These are phyloP conservation scores for Metschnikowia shivogae DNA, from an alignment of 805 yeast genomes.

Conservation along the genomic window DNA sequence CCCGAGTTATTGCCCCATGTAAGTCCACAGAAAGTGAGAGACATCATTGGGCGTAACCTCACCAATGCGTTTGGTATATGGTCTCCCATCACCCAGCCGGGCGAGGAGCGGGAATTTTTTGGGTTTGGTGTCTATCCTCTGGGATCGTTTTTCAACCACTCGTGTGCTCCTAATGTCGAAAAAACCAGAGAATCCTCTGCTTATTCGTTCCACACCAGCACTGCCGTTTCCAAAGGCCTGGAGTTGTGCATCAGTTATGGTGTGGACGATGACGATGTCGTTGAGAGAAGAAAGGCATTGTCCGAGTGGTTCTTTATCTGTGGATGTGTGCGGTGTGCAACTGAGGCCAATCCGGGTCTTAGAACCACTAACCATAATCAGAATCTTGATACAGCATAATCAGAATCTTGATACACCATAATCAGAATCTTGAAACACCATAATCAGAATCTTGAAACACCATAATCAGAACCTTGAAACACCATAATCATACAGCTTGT, in stretches of 20 bases:
- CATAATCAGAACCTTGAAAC: too few relatives aligned
- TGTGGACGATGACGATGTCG: constrained; percentile 39
- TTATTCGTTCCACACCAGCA: constrained; percentile 35
- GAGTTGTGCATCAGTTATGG: constrained; percentile 63
- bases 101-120: constrained; percentile 49
- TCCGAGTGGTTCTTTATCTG: constrained; percentile 60
- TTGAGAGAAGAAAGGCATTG: constrained; percentile 40
- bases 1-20: constrained; percentile 30
- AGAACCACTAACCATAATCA: too few relatives aligned
- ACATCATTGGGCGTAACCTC: constrained; percentile 53
- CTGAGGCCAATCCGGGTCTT: not conserved
- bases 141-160: constrained; percentile 66
- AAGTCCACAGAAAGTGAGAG: constrained; percentile 38
- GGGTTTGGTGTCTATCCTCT: constrained; percentile 60
- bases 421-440: too few relatives aligned
- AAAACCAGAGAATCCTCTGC: constrained; percentile 39
- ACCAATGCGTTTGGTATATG: constrained; percentile 71
- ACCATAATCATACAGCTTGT: too few relatives aligned
- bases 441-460: too few relatives aligned
- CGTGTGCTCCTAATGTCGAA: constrained; percentile 53
- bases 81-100: constrained; percentile 37
- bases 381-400: too few relatives aligned
- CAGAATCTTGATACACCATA: too few relatives aligned
- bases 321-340: constrained; percentile 44
- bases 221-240: constrained; percentile 39